Evolutionary conservation across 2,329 filamentous ascomycete genomes (phyloP).

Genomic region (Penicillium polonicum): DNA sequence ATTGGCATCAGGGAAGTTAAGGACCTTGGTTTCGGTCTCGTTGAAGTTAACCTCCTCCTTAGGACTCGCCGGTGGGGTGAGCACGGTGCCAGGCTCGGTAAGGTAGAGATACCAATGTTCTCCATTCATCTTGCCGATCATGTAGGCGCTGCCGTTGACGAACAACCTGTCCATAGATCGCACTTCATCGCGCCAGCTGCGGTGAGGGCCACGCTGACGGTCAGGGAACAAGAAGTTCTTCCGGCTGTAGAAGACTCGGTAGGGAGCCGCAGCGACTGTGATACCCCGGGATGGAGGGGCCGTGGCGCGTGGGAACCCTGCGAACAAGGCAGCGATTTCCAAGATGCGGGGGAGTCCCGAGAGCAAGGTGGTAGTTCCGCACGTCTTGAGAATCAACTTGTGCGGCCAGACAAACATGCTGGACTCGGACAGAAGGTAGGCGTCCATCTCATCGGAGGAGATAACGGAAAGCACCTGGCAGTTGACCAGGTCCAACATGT

Average conservation of each 20-base stretch:
- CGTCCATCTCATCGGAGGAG: conserved; percentile 89
- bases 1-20: conserved; percentile 51
- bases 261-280: conserved; percentile 76
- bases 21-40: conserved; percentile 59
- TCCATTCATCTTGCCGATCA: conserved; percentile 99
- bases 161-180: conserved; percentile 90
- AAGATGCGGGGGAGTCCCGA: conserved; percentile 86
- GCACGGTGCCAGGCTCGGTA: conserved; percentile 74
- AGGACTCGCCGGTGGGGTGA: conserved; percentile 82
- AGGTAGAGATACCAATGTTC: conserved; percentile 99
- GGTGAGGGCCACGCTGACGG: conserved; percentile 88
- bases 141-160: conserved; percentile 89
- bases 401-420: conserved; percentile 99
- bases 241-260: conserved; percentile 96
- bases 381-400: conserved; percentile 98
- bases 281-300: conserved; percentile 65
- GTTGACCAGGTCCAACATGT: conserved; percentile 96
- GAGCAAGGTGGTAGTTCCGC: conserved; percentile 91
- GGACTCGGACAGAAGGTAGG: conserved; percentile 94
- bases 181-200: conserved; percentile 97
- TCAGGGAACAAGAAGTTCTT: conserved; percentile 98
- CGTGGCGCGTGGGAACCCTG: conserved; percentile 82
- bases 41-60: conserved; percentile 46
- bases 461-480: conserved; percentile 97
- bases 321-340: conserved; percentile 82